phyloP scores from a whole-genome alignment of 2,329 filamentous ascomycete species.

The Aphanocladium album region DNA sequence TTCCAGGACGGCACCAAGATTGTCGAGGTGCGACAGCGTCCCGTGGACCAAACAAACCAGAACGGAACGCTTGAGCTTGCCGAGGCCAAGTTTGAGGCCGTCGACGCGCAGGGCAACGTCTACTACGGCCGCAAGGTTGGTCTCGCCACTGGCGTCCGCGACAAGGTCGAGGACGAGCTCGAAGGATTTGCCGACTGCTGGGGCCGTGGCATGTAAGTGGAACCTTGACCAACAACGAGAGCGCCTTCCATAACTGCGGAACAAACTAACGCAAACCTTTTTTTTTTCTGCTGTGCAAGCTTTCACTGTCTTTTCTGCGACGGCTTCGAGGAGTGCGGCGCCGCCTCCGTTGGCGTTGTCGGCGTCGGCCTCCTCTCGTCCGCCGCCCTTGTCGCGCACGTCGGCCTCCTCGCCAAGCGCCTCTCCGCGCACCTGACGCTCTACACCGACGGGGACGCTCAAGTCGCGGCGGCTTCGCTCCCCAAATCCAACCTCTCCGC shows the following conservation, averaged over 20 bases:
- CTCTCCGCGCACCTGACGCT: conserved; percentile 41
- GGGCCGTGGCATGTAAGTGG: conserved; percentile 43
- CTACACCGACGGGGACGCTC: conserved; percentile 44
- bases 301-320: conserved; percentile 59
- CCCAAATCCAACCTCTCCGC: conserved; percentile 23
- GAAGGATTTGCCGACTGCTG: conserved; percentile 52
- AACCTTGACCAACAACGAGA: background rate
- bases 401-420: conserved; percentile 39
- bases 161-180: conserved; percentile 44
- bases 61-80: background rate
- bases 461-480: conserved; percentile 27
- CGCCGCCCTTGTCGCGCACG: conserved; percentile 29
- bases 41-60: background rate
- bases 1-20: conserved; percentile 20
- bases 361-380: conserved; percentile 32
- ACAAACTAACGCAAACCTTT: too few species aligned
- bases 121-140: conserved; percentile 50
- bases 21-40: conserved; percentile 7
- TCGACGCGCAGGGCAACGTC: conserved; percentile 35
- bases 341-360: conserved; percentile 41
- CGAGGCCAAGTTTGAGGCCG: conserved; percentile 28
- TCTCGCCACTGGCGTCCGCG: conserved; percentile 48
- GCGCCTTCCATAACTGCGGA: background rate
- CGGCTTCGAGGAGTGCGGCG: conserved; percentile 52
- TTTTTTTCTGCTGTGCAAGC: too few species aligned